Base-by-base conservation (phyloP, 148 eudicot genomes). In the Rhododendron mucronatum region DNA sequence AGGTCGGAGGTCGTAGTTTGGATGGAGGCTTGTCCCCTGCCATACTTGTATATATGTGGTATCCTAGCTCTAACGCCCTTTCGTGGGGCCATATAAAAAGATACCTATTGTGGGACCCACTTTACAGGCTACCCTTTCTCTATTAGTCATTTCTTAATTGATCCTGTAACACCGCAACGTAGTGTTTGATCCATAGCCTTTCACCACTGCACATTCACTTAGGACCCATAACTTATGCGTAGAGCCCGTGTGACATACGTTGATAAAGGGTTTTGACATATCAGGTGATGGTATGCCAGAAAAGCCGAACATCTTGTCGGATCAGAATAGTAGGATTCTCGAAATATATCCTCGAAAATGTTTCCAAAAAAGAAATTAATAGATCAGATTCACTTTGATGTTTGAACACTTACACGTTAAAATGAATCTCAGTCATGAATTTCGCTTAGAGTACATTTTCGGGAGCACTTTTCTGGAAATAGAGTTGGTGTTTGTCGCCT, bases 1-100 rank as follows among this genome's bases (percentile, higher is more conserved):
- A 90, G 92, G 91, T 91, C 89, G 88, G 26, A 15, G 55, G 92
- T 91, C 92, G 75, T 82, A 85, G 78, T 90, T 87, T 7, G 47
- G 89, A 87, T 89, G 86, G 88, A 76, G 80, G 82, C 87, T 33
- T 87, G 88, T 28, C 88, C 69, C 76, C 88, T 51, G 83, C 85
- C 83, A 12, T 23, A 26, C 73, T 67, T 23, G 14, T 67, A 63
- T 8, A 1, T 14, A 14, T 6, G 8, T 79, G 84, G 86, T 51
- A 51, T 35, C 33, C 73, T 67, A 67, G 14, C 50, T 59, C 74
- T 59, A 82, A 82, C 84, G 73, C 35, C 50, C 65, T 82, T 82
- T 44, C 21, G 35, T 44, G 53, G 57, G 80, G 61, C 48, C 59
- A 45, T 65, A 14, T 26, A 30, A 71, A 45, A 45, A 53, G 35